Conservation (phyloP, 2,329 filamentous ascomycete species). For the Cladophialophora immunda region DNA sequence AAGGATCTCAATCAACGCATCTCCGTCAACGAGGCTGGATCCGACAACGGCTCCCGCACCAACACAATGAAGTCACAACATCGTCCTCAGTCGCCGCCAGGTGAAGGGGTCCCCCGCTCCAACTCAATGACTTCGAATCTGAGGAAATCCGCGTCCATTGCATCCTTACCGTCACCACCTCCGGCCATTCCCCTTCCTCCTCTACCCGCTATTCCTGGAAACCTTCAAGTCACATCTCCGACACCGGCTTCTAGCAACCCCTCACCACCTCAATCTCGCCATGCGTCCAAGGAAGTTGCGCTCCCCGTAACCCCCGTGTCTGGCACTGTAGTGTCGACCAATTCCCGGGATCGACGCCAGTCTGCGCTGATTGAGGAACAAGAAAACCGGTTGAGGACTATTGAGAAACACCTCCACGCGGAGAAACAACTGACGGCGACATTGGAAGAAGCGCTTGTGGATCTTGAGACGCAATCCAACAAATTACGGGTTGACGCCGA, state of each 20-base stretch:
- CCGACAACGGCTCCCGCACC: conserved; percentile 36
- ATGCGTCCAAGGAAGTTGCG: conserved; percentile 80
- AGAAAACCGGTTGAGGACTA: conserved; percentile 90
- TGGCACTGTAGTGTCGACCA: conserved; percentile 32
- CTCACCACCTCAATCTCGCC: conserved; percentile 70
- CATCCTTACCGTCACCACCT: conserved; percentile 88
- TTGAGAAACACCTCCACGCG: conserved; percentile 94
- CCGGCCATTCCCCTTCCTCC: conserved; percentile 96
- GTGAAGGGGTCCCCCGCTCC: conserved; percentile 60
- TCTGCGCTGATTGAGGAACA: conserved; percentile 91
- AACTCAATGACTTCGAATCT: conserved; percentile 73
- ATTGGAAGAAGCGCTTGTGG: conserved; percentile 92
- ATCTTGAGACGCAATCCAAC: conserved; percentile 90
- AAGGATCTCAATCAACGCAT: conserved; percentile 63
- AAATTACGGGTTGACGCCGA: conserved; percentile 92
- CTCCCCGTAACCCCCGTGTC: conserved; percentile 34
- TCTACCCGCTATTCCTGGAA: conserved; percentile 70
- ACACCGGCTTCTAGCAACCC: conserved; percentile 57
- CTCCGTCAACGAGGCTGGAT: conserved; percentile 61
- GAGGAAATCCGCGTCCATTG: conserved; percentile 83
- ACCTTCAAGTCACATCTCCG: conserved; percentile 24
- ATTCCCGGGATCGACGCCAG: conserved; percentile 36
- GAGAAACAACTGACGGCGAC: conserved; percentile 97
- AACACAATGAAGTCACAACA: conserved; percentile 41
- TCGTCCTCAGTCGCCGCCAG: conserved; percentile 54